Percentiles rank a stretch among this genome's conserved stretches.
Conservation (phyloP, 2,329 filamentous ascomycete genomes). For the Grosmannia huntii region DNA sequence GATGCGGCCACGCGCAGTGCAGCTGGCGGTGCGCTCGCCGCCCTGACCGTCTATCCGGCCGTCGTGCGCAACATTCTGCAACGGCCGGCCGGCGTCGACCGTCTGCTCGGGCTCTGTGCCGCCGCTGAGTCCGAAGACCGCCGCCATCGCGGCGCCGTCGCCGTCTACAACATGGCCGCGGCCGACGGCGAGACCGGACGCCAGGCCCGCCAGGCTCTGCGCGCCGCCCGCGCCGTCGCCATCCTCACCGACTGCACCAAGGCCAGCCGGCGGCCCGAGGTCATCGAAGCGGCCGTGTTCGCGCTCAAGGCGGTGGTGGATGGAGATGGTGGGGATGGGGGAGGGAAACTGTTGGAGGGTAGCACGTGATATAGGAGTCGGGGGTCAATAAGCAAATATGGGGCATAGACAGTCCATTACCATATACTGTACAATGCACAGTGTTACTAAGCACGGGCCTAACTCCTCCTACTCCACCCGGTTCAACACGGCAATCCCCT, state of each 20-base stretch:
- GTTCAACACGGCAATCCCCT: constrained; percentile 54
- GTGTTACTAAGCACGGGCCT: no score
- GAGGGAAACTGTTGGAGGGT: background rate
- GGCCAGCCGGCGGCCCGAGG: constrained; percentile 53
- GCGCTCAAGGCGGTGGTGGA: constrained; percentile 56
- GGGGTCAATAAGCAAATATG: background rate
- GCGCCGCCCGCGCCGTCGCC: constrained; percentile 50
- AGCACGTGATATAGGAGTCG: background rate
- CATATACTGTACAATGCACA: no score
- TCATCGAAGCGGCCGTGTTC: constrained; percentile 59
- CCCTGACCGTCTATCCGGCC: constrained; percentile 65
- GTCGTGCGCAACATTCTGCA: constrained; percentile 60
- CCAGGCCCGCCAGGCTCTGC: constrained; percentile 46
- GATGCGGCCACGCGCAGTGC: constrained; percentile 68
- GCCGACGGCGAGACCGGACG: constrained; percentile 53
- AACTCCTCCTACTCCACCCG: no score
- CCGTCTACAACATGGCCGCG: constrained; percentile 58
- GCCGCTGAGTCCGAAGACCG: constrained; percentile 65
- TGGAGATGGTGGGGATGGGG: constrained; percentile 9
- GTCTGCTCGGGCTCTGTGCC: constrained; percentile 68
- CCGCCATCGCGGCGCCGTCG: constrained; percentile 61
- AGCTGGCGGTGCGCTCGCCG: constrained; percentile 78
- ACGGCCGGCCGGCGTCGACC: constrained; percentile 57
- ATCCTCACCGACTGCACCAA: constrained; percentile 57
- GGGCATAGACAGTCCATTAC: no score